Percentiles rank a stretch among this genome's conserved stretches.
phyloP scores from a whole-genome alignment of 148 eudicot species.

The Spergularia bocconei region DNA sequence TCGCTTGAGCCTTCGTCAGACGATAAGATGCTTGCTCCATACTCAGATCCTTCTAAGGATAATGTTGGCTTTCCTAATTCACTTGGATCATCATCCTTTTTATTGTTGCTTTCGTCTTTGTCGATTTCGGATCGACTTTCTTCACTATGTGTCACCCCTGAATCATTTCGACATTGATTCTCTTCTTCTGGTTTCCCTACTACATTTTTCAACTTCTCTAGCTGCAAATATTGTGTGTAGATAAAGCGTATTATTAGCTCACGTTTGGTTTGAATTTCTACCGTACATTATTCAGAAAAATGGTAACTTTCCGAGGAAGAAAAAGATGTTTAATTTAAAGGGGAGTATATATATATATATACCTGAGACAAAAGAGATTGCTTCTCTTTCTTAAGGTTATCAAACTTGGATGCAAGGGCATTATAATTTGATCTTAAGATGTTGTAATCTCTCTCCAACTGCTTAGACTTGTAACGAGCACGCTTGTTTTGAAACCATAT shows the following conservation, averaged over 20 bases:
- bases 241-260: background rate
- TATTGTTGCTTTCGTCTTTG: constrained; percentile 3
- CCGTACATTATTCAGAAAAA: no score
- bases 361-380: constrained; percentile 47
- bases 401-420: constrained; percentile 43
- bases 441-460: constrained; percentile 46
- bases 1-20: constrained; percentile 49
- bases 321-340: background rate
- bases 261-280: no score
- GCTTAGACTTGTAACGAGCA: constrained; percentile 69
- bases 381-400: constrained; percentile 45
- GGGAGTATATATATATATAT: no score
- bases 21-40: constrained; percentile 30
- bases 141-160: constrained; percentile 9
- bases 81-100: constrained; percentile 18
- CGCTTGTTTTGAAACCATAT: constrained; percentile 80
- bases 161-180: constrained; percentile 6
- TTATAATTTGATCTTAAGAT: constrained; percentile 42
- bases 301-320: no score
- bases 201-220: constrained; percentile 46
- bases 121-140: constrained; percentile 13
- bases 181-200: constrained; percentile 25
- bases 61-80: constrained; percentile 27
- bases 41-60: constrained; percentile 30
- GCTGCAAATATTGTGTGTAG: constrained; percentile 39